Conservation (phyloP, 805 yeast species). For the Clavispora asparagi region DNA sequence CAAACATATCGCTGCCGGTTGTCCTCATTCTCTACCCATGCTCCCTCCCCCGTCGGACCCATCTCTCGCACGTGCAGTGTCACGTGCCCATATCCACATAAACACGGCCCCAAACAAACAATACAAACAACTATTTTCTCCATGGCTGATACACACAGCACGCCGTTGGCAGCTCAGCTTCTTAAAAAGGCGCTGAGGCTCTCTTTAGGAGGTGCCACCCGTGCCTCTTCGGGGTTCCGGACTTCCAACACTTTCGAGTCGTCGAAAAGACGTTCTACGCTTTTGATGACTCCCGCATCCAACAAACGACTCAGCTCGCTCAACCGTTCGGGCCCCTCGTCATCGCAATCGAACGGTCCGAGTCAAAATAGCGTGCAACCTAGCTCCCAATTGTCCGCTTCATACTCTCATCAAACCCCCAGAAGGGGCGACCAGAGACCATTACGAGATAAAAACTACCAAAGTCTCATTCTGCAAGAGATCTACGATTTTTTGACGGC, state of each 20-base stretch:
- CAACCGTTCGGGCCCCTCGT: conserved; percentile 1
- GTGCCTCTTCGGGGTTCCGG: conserved; percentile 13
- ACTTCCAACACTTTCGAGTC: conserved; percentile 15
- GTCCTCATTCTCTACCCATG: too few relatives aligned
- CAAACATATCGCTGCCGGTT: too few relatives aligned
- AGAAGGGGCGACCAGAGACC: conserved; percentile 62
- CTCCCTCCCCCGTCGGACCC: too few relatives aligned
- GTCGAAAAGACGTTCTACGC: conserved; percentile 24
- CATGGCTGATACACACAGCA: conserved; percentile 8
- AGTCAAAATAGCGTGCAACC: conserved; percentile 12
- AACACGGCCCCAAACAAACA: conserved; percentile 1
- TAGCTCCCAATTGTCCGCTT: conserved; percentile 3
- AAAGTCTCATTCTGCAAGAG: conserved; percentile 58
- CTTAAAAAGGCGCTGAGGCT: conserved; percentile 13
- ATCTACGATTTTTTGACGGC: conserved; percentile 57
- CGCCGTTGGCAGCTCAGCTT: conserved; percentile 13
- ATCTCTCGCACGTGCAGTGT: not conserved
- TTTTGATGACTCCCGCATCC: conserved; percentile 31
- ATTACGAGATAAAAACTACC: conserved; percentile 65
- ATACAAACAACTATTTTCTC: not conserved
- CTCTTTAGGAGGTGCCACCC: conserved; percentile 16
- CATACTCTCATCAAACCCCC: not conserved
- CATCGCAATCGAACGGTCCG: conserved; percentile 3
- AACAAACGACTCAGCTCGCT: conserved; percentile 14
- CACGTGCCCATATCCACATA: not conserved